Evolutionary conservation across 306 rosid species (phyloP).

Genomic region (Vigna hirtella): DNA sequence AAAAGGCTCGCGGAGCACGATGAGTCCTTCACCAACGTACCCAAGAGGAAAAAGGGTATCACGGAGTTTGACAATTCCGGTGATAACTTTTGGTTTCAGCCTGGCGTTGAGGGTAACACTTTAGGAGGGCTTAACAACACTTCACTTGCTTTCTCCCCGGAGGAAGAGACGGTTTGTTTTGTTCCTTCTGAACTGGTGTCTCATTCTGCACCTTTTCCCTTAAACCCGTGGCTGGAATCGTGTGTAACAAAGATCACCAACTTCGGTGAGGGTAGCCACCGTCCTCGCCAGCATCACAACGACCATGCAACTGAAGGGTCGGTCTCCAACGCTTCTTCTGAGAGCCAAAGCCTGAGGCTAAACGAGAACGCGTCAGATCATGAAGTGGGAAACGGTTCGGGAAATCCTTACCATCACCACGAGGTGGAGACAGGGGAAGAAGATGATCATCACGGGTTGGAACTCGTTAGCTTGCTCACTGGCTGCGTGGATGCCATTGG

Average conservation of each 20-base stretch:
- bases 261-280: slow-evolving; percentile 66
- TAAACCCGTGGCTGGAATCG: slow-evolving; percentile 73
- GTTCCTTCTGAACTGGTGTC: slow-evolving; percentile 70
- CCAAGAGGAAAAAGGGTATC: slow-evolving; percentile 77
- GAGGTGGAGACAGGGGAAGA: slow-evolving; percentile 64
- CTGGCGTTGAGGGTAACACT: neutral
- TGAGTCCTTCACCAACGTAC: slow-evolving; percentile 58
- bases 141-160: slow-evolving; percentile 66
- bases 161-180: slow-evolving; percentile 68
- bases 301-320: slow-evolving; percentile 56
- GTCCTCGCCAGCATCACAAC: neutral
- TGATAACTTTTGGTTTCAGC: slow-evolving; percentile 19
- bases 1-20: slow-evolving; percentile 77
- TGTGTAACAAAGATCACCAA: slow-evolving; percentile 73
- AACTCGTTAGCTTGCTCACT: slow-evolving; percentile 72
- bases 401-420: slow-evolving; percentile 61
- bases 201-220: slow-evolving; percentile 58
- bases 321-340: slow-evolving; percentile 76
- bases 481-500: slow-evolving; percentile 91
- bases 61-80: neutral
- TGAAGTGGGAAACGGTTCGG: slow-evolving; percentile 74
- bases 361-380: slow-evolving; percentile 65
- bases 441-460: slow-evolving; percentile 65
- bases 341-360: slow-evolving; percentile 60
- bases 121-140: slow-evolving; percentile 48